Conservation (phyloP, 2,329 filamentous ascomycete species). For the Delphinella strobiligena region DNA sequence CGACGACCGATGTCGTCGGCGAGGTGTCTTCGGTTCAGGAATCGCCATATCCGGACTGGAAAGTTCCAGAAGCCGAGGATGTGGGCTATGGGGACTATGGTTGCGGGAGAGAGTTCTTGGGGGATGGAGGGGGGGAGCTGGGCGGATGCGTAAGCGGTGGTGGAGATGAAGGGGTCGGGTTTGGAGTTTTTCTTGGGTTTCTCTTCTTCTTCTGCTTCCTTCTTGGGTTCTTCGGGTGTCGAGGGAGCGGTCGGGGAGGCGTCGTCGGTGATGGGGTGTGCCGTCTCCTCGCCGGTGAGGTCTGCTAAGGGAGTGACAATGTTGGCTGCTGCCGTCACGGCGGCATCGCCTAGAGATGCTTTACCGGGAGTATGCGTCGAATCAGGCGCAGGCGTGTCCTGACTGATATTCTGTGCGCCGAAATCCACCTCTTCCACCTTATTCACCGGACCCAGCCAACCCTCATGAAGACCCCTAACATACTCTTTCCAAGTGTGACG, state of each 20-base stretch:
- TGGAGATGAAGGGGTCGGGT: slow-evolving; percentile 61
- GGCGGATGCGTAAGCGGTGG: slow-evolving; percentile 58
- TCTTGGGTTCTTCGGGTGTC: slow-evolving; percentile 14
- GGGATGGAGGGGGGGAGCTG: slow-evolving; percentile 55
- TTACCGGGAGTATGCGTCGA: slow-evolving; percentile 11
- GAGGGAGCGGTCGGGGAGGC: slow-evolving; percentile 21
- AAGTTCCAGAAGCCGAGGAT: slow-evolving; percentile 88
- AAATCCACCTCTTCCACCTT: slow-evolving; percentile 34
- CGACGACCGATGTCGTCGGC: slow-evolving; percentile 81
- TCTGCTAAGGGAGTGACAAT: slow-evolving; percentile 7
- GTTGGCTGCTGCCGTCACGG: slow-evolving; percentile 14
- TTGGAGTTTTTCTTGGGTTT: slow-evolving; percentile 41
- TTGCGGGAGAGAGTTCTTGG: slow-evolving; percentile 57
- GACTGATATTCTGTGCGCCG: not conserved
- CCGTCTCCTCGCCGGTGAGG: not conserved
- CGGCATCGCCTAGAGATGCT: slow-evolving; percentile 17
- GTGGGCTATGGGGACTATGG: slow-evolving; percentile 69
- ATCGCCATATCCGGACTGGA: slow-evolving; percentile 73
- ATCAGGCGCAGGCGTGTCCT: slow-evolving; percentile 7
- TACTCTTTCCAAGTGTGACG: slow-evolving; percentile 97
- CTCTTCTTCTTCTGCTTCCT: slow-evolving; percentile 28
- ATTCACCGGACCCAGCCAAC: slow-evolving; percentile 80
- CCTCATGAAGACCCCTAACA: slow-evolving; percentile 82
- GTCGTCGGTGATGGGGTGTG: slow-evolving; percentile 17
- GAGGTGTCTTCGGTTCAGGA: slow-evolving; percentile 71